Evolutionary conservation across 768 basidiomycete genomes (phyloP), one percentile per base, ranked within the genome.

Genomic region (Mycena albidolilacea): DNA sequence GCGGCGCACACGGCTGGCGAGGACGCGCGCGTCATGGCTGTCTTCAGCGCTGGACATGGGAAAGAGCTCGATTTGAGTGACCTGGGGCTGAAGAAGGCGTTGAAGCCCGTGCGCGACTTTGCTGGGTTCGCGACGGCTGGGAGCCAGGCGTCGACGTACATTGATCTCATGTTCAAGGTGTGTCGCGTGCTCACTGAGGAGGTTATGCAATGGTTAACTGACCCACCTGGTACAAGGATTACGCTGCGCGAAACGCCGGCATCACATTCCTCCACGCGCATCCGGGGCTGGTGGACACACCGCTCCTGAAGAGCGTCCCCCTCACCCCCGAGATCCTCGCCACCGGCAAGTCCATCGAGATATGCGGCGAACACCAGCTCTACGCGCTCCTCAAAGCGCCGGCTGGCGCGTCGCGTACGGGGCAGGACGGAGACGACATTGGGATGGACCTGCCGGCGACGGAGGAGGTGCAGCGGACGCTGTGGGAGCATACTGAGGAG

Each of bases 1-100:
- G 80, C 77, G 61, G 83, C 83, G 37, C 79, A 77, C 58, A 81
- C 79, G 10, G 78, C 77, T 7, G 82, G 81, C 21, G 81, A 84
- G 69, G 84, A 84, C 64, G 83, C 82, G 44, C 81, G 82, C 71
- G 23, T 23, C 23, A 23, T 23, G 23, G 23, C 23, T 23, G 23
- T 23, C 23, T 23, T 23, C 23, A 23, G 23, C 23, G 23, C 23
- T 23, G 23, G 23, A 23, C 23, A 23, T 23, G 23, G 23, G 23
- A 23, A 23, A 23, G 23, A 23, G 23, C 23, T 23, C 23, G 23
- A 23, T 23, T 23, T 23, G 23, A 23, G 23, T 23, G 23, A 23
- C 23, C 23, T 23, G 23, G 23, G 23, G 23, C 23, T 23, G 23
- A 23, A 23, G 23, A 23, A 23, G 23, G 23, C 23, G 23, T 23